Evolutionary conservation across 257 asterid species (phyloP), one percentile per base, ranked within the genome.

Genomic region (Lycium ferocissimum): DNA sequence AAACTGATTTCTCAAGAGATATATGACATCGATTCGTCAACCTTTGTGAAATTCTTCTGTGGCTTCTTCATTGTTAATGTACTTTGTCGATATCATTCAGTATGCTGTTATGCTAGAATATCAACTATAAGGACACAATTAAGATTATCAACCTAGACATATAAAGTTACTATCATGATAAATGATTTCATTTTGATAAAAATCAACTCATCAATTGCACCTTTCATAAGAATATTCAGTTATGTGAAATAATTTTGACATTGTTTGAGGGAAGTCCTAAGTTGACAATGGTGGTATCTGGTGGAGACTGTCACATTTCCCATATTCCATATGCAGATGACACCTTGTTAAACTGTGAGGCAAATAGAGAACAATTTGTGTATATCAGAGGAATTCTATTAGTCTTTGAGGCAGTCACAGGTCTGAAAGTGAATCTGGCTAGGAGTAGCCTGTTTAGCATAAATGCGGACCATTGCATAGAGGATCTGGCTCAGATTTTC

Each of bases 1-100:
- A 73, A 73, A 2, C 80, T 72, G 37, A 45, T 73, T 47, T 7
- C 56, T 72, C 80, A 43, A 72, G 80, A 72, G 58, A 72, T 72
- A 72, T 10, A 72, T 72, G 58, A 6, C 56, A 72, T 22, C 3
- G 10, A n/a, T 72, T 18, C 4, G 4, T n/a, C 80, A 45, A n/a
- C 58, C n/a, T 43, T 73, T 17, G 0, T 40, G 37, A 51, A 20
- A 20, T 12, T 73, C 80, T 73, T 45, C 58, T 47, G 80, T 20
- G 11, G 20, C 80, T 73, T 45, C 59, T 73, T 73, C 80, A 47
- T 20, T 47, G 17, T 20, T 47, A 5, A 73, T 73, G 57, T 47
- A 73, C 40, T 45, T 73, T 1, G 40, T 45, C 9, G 15, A 71
- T 43, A 18, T 45, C 80, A 45, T 47, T 45, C 59, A 73, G 37